These are phyloP conservation scores for Leccinum laetum DNA, from an alignment of 1,284 basidiomycete species.

Conservation along the genomic window DNA sequence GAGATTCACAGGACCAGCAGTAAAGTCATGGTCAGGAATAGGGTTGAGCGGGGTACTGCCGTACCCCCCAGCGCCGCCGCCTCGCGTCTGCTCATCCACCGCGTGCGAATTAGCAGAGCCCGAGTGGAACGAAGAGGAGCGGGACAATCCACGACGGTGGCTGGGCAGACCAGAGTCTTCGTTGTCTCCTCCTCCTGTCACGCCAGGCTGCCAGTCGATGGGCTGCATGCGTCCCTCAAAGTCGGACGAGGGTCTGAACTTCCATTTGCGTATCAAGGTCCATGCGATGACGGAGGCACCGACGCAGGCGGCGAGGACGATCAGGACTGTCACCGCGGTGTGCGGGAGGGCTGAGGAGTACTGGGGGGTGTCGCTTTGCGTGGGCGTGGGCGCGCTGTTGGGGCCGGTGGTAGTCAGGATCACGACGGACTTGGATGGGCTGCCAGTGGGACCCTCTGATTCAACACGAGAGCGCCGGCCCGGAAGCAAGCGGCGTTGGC, in stretches of 20 bases:
- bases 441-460: conserved; percentile 65
- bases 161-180: conserved; percentile 43
- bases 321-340: conserved; percentile 68
- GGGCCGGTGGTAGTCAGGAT: conserved; percentile 21
- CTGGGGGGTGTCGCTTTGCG: conserved; percentile 23
- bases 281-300: conserved; percentile 73
- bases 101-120: conserved; percentile 48
- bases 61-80: conserved; percentile 23
- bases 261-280: conserved; percentile 92
- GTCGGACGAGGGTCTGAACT: conserved; percentile 75
- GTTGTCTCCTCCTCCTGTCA: conserved; percentile 35
- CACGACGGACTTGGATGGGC: conserved; percentile 17
- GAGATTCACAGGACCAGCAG: conserved; percentile 56
- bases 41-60: conserved; percentile 35
- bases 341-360: conserved; percentile 44
- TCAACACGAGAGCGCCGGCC: conserved; percentile 49
- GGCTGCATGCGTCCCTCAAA: conserved; percentile 85
- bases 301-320: conserved; percentile 67
- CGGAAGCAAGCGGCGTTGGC: conserved; percentile 41
- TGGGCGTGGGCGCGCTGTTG: conserved; percentile 20
- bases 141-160: conserved; percentile 55
- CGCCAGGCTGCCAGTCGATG: conserved; percentile 78
- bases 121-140: conserved; percentile 73
- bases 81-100: conserved; percentile 35
- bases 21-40: conserved; percentile 81